Evolutionary conservation across 345 rosid species (phyloP).

Genomic region (Pistacia atlantica): DNA sequence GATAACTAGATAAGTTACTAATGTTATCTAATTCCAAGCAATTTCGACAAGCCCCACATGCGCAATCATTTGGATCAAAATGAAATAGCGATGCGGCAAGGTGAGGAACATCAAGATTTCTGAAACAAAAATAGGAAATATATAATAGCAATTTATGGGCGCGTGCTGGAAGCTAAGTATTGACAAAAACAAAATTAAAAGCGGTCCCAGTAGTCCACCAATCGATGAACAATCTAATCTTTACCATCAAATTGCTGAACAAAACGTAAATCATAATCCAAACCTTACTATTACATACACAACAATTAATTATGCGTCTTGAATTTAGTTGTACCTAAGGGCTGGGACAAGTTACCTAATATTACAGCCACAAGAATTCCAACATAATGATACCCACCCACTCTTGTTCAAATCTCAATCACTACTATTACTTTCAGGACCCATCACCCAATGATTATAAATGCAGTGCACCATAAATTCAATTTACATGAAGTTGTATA

Average conservation of each 20-base stretch:
- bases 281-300: neutral
- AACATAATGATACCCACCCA: constrained; percentile 4
- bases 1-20: neutral
- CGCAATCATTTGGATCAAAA: constrained; percentile 13
- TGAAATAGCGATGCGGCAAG: neutral
- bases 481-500: neutral
- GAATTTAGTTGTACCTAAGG: constrained; percentile 8
- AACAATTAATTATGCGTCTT: constrained; percentile 12
- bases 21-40: too few species aligned
- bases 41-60: too few species aligned
- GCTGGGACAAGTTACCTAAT: constrained; percentile 10
- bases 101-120: neutral
- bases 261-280: too few species aligned
- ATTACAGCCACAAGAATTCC: neutral
- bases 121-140: neutral
- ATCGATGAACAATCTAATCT: neutral
- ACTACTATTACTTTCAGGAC: neutral
- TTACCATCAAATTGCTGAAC: neutral
- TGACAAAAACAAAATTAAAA: neutral
- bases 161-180: neutral
- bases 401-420: constrained; percentile 2
- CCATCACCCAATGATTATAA: neutral
- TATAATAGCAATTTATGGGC: neutral
- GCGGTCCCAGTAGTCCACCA: constrained; percentile 7
- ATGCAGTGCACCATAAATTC: neutral